phyloP scores from a whole-genome alignment of 164 flowering plant genomes.

The Vitis amurensis region DNA sequence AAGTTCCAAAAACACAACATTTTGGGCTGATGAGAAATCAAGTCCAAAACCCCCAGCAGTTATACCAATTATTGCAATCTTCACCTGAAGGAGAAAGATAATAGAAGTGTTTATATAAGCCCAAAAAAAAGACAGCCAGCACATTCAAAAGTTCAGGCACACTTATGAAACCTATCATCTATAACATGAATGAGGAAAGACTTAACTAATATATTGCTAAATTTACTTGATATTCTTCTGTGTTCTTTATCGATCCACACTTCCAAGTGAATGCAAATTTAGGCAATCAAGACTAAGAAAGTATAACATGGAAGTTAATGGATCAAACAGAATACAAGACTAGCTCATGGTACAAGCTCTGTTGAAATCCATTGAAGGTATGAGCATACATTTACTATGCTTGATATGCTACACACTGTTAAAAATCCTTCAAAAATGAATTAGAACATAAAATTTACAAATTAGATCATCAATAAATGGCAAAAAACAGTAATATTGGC shows the following conservation, averaged over 20 bases:
- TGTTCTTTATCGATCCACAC: too few species aligned
- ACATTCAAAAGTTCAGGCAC: not conserved
- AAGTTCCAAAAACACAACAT: conserved; percentile 89
- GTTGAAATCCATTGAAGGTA: not conserved
- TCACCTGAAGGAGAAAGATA: conserved; percentile 51
- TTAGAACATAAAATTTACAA: too few species aligned
- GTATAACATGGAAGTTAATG: not conserved
- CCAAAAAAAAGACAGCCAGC: not conserved
- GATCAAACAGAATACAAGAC: not conserved
- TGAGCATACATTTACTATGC: not conserved
- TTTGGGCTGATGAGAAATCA: conserved; percentile 72
- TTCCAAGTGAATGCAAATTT: not conserved
- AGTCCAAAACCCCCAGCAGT: conserved; percentile 85
- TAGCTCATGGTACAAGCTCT: too few species aligned
- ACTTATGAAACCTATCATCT: too few species aligned
- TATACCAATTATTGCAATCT: conserved; percentile 84
- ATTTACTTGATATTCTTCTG: too few species aligned
- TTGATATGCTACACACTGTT: not conserved
- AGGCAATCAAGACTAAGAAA: not conserved
- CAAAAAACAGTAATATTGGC: not conserved
- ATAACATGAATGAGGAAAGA: too few species aligned
- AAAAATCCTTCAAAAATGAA: not conserved
- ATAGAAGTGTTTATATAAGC: not conserved
- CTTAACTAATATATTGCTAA: too few species aligned
- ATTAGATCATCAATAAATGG: not conserved